Evolutionary conservation across 2,329 filamentous ascomycete genomes (phyloP), one percentile per base, ranked within the genome.

Genomic region (Pseudogymnoascus sp.): DNA sequence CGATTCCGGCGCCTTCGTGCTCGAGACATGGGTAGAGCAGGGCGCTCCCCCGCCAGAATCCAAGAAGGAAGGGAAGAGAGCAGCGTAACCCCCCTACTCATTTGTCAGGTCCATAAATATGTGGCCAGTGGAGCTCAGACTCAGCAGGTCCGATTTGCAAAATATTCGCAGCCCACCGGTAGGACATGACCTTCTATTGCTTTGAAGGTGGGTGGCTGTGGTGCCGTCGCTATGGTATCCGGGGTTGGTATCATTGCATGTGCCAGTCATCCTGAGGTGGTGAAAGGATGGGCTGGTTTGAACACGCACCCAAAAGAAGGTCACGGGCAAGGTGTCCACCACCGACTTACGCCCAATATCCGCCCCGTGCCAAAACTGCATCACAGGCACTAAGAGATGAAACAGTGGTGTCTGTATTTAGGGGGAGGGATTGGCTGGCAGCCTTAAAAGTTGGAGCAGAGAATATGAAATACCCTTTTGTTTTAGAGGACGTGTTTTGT

Each of bases 391-490:
- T 3, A 15, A 53, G 46, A 13, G 26, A 3, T 9, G 0, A 53
- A 31, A 19, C 2, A 7, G 26, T 11, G 26, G 2, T 33, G 5
- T 56, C 26, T 33, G 26, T 19, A 56, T 56, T 56, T 33, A 17
- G 13, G 4, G 46, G 44, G 9, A 7, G 23, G 15, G 3, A 0
- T 80, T 96, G 1, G 90, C 96, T 0, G 91, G 73, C 90, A 0
- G 93, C 88, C 0, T 97, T 99, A 77, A 88, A 88, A 62, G 90
- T 96, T 1, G 87, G 96, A 72, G 92, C 91, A 0, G 89, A 96
- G 73, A 96, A 96, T 68, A 72, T 80, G 53, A 75, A 79, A 63
- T 82, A 84, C 63, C 83, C 85, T 0, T 23, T 23, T 23, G 2
- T 23, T 23, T 23, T 23, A 26, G 2, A 10, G 15, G 42, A 4